Percentiles rank a stretch among this genome's conserved stretches.
These are phyloP conservation scores for Penicillium pancosmium DNA, from an alignment of 495 filamentous ascomycete species.

Conservation along the genomic window DNA sequence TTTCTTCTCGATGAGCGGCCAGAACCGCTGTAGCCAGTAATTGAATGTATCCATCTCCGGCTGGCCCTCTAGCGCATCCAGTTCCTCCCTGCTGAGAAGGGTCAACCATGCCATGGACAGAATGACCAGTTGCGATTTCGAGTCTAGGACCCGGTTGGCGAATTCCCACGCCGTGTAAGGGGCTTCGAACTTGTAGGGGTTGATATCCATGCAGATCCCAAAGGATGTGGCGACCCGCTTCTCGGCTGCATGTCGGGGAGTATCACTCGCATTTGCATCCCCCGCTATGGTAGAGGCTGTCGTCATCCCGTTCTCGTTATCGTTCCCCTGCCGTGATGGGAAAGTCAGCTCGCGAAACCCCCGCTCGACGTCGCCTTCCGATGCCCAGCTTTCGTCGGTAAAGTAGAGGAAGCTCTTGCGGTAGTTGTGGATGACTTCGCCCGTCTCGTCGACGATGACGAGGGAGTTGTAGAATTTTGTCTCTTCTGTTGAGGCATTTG, in stretches of 20 bases:
- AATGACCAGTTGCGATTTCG: constrained; percentile 70
- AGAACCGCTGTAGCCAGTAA: constrained; percentile 87
- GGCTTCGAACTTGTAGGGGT: constrained; percentile 75
- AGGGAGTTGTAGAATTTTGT: constrained; percentile 76
- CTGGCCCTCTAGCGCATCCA: constrained; percentile 49
- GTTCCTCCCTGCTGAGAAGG: constrained; percentile 45
- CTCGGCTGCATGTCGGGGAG: not conserved
- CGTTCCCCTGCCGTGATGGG: not conserved
- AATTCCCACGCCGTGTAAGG: constrained; percentile 85
- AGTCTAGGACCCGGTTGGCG: constrained; percentile 71
- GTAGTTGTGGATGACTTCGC: constrained; percentile 77
- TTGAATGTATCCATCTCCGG: constrained; percentile 80
- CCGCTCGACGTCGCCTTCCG: constrained; percentile 68
- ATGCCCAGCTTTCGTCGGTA: constrained; percentile 90
- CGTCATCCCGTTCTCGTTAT: not conserved
- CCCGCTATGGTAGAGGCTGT: not conserved
- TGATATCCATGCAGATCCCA: constrained; percentile 82
- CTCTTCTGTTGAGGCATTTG: constrained; percentile 12
- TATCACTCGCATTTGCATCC: constrained; percentile 2
- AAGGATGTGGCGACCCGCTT: constrained; percentile 62
- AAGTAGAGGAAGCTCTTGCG: constrained; percentile 89
- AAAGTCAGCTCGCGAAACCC: constrained; percentile 44
- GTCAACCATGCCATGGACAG: constrained; percentile 91
- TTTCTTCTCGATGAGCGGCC: constrained; percentile 64
- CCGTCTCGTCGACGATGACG: constrained; percentile 72